A percentile compares a stretch with the other conserved stretches of the same genome.
These are phyloP conservation scores for Cymbopogon flexuosus DNA, from an alignment of 202 grass and related monocot genomes.

Conservation along the genomic window DNA sequence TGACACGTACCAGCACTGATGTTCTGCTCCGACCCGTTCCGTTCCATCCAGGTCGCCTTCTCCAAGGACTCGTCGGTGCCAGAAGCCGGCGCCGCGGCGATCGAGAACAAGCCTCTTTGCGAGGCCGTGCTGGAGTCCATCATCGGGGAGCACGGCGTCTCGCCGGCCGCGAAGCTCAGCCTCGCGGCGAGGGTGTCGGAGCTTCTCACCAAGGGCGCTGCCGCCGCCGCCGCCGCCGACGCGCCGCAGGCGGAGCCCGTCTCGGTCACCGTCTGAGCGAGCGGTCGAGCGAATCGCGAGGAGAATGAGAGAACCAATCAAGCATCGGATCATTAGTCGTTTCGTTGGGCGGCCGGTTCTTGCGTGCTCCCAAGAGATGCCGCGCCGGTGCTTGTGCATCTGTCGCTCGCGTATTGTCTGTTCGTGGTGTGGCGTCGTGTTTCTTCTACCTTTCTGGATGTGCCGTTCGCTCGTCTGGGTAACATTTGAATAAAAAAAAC, in stretches of 20 bases:
- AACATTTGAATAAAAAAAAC: too few species aligned
- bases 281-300: background rate
- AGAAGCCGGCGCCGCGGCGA: constrained; percentile 27
- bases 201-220: constrained; percentile 34
- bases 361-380: background rate
- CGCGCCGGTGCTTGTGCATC: background rate
- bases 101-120: constrained; percentile 58
- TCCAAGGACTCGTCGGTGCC: constrained; percentile 51
- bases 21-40: background rate
- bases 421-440: too few species aligned
- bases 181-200: constrained; percentile 51
- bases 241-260: constrained; percentile 12
- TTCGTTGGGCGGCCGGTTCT: background rate
- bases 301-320: too few species aligned
- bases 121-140: constrained; percentile 76
- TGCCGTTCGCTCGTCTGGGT: too few species aligned
- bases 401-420: background rate
- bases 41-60: constrained; percentile 53
- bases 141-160: constrained; percentile 75
- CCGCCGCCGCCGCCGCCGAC: background rate
- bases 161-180: constrained; percentile 70
- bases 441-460: too few species aligned
- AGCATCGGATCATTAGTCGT: background rate
- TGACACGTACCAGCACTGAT: background rate
- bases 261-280: constrained; percentile 14